Conservation (phyloP, 164 flowering plant genomes). For the Saururus chinensis region DNA sequence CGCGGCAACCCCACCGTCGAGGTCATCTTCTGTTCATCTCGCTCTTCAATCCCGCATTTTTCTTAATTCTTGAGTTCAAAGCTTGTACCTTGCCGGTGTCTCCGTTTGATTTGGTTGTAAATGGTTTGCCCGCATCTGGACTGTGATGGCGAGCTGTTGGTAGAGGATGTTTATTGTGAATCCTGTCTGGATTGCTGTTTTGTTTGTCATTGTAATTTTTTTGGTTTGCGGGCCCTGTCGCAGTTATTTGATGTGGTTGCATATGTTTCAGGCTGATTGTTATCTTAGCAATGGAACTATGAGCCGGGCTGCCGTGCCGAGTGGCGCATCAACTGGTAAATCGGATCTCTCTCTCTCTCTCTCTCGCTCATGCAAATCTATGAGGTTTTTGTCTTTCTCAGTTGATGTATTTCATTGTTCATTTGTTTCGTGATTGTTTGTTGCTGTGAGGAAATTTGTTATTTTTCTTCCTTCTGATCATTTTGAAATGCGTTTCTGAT, state of each 20-base stretch:
- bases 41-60: not conserved
- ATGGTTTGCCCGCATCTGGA: not conserved
- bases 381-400: not conserved
- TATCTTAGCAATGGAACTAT: slow-evolving; percentile 28
- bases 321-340: slow-evolving; percentile 60
- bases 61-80: not conserved
- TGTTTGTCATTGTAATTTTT: not conserved
- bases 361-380: not conserved
- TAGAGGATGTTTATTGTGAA: too few relatives aligned
- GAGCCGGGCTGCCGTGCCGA: slow-evolving; percentile 61
- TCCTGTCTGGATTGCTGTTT: too few relatives aligned
- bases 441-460: not conserved
- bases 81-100: not conserved
- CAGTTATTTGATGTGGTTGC: not conserved
- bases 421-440: not conserved
- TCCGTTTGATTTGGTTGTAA: not conserved
- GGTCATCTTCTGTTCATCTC: slow-evolving; percentile 16
- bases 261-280: slow-evolving; percentile 33
- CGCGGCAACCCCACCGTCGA: slow-evolving; percentile 60
- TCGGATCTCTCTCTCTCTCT: not conserved
- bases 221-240: not conserved
- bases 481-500: too few relatives aligned
- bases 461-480: too few relatives aligned
- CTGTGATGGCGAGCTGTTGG: not conserved
- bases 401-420: not conserved